Evolutionary conservation across 345 rosid species (phyloP).

Genomic region (Eucalyptus dawsonii): DNA sequence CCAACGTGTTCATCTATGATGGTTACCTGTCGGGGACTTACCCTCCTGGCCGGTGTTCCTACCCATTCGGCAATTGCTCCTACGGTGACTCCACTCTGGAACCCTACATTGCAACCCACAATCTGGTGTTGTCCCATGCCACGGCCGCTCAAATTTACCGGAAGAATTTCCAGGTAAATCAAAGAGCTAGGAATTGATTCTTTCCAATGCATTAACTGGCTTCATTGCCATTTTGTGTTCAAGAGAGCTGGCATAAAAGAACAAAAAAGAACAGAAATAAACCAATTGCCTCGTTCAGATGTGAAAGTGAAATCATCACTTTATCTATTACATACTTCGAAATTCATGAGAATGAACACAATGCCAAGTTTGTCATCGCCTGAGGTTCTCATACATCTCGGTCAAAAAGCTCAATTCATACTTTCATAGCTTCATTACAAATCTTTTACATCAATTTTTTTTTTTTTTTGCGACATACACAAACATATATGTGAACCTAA

Average conservation of each 20-base stretch:
- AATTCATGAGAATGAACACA: not conserved
- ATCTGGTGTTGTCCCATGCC: constrained; percentile 28
- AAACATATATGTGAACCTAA: not conserved
- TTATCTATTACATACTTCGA: not conserved
- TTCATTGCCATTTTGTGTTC: not conserved
- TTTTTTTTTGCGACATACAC: not conserved
- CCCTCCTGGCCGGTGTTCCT: constrained; percentile 46
- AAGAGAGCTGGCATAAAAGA: not conserved
- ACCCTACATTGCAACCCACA: constrained; percentile 48
- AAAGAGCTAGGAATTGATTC: not conserved
- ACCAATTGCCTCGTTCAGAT: not conserved
- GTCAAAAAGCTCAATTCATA: not conserved
- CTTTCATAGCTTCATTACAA: not conserved
- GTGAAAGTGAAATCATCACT: not conserved
- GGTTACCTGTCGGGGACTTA: constrained; percentile 17
- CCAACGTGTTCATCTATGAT: constrained; percentile 8
- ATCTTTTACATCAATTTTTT: not conserved
- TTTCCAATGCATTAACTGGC: not conserved
- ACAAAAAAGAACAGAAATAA: not conserved
- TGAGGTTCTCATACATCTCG: not conserved
- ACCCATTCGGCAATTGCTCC: constrained; percentile 31
- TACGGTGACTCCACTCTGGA: constrained; percentile 35
- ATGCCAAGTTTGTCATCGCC: not conserved
- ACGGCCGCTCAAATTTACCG: constrained; percentile 7
- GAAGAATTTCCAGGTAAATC: constrained; percentile 6